These are phyloP conservation scores for Lotus japonicus DNA, from an alignment of 306 rosid species.

Conservation along the genomic window DNA sequence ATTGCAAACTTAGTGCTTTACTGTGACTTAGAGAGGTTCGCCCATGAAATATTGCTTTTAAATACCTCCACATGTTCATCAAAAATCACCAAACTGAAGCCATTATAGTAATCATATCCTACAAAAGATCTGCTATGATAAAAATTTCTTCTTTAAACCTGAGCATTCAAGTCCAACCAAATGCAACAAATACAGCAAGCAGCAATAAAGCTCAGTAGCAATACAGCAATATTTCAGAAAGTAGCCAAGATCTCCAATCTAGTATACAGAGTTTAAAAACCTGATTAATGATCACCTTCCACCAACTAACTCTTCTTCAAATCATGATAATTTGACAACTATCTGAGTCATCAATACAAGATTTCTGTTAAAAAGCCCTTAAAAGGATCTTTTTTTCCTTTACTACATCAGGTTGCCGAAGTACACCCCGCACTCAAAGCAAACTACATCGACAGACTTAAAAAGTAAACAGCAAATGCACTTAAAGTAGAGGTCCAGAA, in stretches of 20 bases:
- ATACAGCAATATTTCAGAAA: neutral
- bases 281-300: neutral
- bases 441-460: neutral
- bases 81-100: neutral
- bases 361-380: neutral
- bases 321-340: neutral
- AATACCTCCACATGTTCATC: neutral
- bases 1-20: neutral
- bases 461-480: neutral
- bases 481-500: neutral
- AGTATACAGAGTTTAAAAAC: neutral
- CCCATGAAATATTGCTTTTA: neutral
- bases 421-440: neutral
- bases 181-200: neutral
- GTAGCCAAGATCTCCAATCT: neutral
- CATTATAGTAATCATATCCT: neutral
- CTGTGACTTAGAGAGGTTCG: neutral
- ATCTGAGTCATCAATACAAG: neutral
- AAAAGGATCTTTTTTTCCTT: neutral
- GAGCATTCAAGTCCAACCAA: conserved; percentile 6
- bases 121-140: neutral
- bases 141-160: neutral
- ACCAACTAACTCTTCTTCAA: conserved; percentile 5
- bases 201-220: neutral
- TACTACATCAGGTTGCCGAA: neutral